Evolutionary conservation across 306 rosid genomes (phyloP), one percentile per base, ranked within the genome.

Genomic region (Prunus mongolica): DNA sequence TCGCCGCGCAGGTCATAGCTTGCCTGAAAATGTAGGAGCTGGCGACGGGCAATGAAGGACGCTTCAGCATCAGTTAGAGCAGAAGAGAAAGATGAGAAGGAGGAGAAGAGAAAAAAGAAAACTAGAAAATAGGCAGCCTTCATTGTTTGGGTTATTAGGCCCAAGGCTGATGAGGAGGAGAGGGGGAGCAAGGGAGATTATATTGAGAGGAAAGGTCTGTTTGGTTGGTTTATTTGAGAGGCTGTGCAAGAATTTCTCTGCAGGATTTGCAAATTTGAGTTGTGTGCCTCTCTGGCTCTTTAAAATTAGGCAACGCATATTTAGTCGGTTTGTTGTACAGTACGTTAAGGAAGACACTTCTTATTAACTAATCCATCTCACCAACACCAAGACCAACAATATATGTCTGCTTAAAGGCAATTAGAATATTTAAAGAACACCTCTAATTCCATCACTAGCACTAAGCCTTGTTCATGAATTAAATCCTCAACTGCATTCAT

Each of bases 51-150:
- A 22, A 76, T 57, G 60, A 56, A 57, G 34, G 84, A 76, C 7
- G 45, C 84, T 62, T 81, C 84, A 2, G 68, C 81, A 30, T 81
- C 78, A 6, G 80, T 70, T 7, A 76, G 66, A 20, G 84, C 84
- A 0, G 16, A 19, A 51, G 78, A 76, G 20, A 55, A 57, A 2
- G 28, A 72, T 15, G 50, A 51, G 67, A 27, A 38, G 38, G 27
- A 67, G 27, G 55, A 45, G 41, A 56, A 20, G 65, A 20, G 11
- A 16, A 58, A 32, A 38, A 73, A 6, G 46, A 76, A 45, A 56
- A 67, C 41, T 56, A 69, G 20, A 44, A 51, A 68, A 76, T 55
- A 80, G 69, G 69, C 78, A 34, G 78, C 80, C 75, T 64, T 73
- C 87, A 84, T 84, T 58, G 58, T 58, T 74, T 61, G 51, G 38